These are phyloP conservation scores for Plasmodium gonderi DNA, from an alignment of 169 alveolate species.

Conservation along the genomic window DNA sequence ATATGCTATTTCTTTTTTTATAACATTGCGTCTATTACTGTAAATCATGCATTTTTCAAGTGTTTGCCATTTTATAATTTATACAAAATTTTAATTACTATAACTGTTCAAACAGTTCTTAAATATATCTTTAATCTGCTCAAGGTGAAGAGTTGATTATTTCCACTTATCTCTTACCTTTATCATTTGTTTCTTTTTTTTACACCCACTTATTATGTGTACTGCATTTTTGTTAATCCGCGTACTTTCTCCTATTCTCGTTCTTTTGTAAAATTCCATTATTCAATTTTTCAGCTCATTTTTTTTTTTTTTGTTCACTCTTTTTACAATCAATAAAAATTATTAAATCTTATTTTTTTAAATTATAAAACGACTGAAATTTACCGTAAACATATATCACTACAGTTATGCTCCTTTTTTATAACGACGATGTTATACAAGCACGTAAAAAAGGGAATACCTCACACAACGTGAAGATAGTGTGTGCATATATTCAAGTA, in stretches of 20 bases:
- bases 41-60: conserved; percentile 63
- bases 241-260: neutral
- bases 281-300: neutral
- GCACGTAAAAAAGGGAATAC: neutral
- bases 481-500: neutral
- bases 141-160: neutral
- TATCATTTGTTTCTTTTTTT: neutral
- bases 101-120: conserved; percentile 49
- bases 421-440: neutral
- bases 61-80: conserved; percentile 58
- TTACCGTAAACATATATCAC: neutral
- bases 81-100: conserved; percentile 65
- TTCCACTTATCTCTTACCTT: neutral
- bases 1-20: conserved; percentile 63
- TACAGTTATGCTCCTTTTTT: neutral
- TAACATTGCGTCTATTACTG: conserved; percentile 44
- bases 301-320: neutral
- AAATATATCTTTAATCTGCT: conserved; percentile 43
- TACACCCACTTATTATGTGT: neutral
- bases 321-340: neutral
- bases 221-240: neutral
- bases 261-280: neutral
- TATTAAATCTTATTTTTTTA: neutral
- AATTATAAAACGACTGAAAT: neutral
- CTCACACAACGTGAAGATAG: neutral